Evolutionary conservation across 2,329 filamentous ascomycete genomes (phyloP).

Genomic region (Cladosporium sp.): DNA sequence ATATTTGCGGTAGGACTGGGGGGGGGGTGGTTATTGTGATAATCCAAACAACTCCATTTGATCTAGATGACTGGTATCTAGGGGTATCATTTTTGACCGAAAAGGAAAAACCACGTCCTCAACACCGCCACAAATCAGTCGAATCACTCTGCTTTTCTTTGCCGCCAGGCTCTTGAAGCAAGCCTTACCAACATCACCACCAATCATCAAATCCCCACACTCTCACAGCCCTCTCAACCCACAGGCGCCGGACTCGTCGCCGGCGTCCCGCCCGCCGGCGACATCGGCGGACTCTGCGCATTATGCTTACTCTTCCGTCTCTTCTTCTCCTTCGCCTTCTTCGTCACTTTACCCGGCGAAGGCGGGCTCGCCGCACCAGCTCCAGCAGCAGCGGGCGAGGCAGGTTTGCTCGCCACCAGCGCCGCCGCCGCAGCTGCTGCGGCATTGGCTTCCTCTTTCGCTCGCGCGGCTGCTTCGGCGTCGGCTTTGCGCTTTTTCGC

Average conservation of each 20-base stretch:
- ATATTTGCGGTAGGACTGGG: too few species aligned
- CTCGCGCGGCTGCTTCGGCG: slow-evolving; percentile 22
- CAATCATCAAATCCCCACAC: neutral
- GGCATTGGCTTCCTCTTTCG: neutral
- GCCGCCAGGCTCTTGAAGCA: too few species aligned
- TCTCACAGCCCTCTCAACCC: neutral
- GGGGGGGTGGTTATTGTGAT: too few species aligned
- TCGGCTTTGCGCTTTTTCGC: slow-evolving; percentile 40
- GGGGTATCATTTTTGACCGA: too few species aligned
- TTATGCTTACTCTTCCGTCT: slow-evolving; percentile 19
- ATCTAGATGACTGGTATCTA: too few species aligned
- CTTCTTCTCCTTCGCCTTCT: slow-evolving; percentile 16
- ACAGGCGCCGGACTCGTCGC: neutral
- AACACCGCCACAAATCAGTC: too few species aligned
- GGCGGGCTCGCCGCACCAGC: slow-evolving; percentile 16
- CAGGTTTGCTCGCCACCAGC: slow-evolving; percentile 3
- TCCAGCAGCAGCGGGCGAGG: slow-evolving; percentile 15
- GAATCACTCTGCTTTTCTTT: too few species aligned
- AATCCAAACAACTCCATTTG: too few species aligned
- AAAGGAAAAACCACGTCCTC: too few species aligned
- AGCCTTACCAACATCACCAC: neutral
- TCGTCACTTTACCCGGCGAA: slow-evolving; percentile 14
- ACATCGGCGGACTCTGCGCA: slow-evolving; percentile 13
- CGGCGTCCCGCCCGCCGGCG: slow-evolving; percentile 2
- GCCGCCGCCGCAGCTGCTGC: slow-evolving; percentile 25